phyloP scores from a whole-genome alignment of 768 basidiomycete genomes.

The Fibroporia radiculosa region DNA sequence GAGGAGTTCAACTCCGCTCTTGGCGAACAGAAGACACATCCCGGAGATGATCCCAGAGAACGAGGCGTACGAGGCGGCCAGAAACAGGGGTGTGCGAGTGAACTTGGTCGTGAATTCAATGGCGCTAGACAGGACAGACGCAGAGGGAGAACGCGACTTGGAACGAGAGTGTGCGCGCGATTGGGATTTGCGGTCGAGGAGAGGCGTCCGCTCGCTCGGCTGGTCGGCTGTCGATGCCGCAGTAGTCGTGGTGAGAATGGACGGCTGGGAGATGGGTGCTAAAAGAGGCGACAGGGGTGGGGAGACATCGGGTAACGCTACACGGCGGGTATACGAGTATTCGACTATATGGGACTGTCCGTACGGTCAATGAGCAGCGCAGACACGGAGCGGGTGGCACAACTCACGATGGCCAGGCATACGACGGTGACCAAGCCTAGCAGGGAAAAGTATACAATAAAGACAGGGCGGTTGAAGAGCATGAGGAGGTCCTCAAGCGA shows the following conservation, averaged over 20 bases:
- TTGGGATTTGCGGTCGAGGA: slow-evolving; percentile 36
- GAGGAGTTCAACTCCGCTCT: slow-evolving; percentile 86
- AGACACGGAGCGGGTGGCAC: too few relatives aligned
- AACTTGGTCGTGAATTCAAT: slow-evolving; percentile 17
- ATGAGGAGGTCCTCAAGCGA: slow-evolving; percentile 77
- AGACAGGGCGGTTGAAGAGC: slow-evolving; percentile 69
- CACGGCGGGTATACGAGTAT: slow-evolving; percentile 45
- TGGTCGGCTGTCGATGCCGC: slow-evolving; percentile 20
- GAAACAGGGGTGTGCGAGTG: slow-evolving; percentile 45
- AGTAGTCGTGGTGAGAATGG: slow-evolving; percentile 28
- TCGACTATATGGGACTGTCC: slow-evolving; percentile 67
- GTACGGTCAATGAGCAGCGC: neutral
- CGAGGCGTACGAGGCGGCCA: slow-evolving; percentile 83
- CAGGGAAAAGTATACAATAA: slow-evolving; percentile 75
- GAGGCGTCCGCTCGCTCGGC: slow-evolving; percentile 46
- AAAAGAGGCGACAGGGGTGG: slow-evolving; percentile 31
- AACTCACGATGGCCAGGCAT: slow-evolving; percentile 56
- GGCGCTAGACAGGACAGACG: slow-evolving; percentile 16
- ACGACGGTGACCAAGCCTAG: slow-evolving; percentile 52
- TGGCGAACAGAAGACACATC: slow-evolving; percentile 89
- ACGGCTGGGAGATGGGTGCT: slow-evolving; percentile 26
- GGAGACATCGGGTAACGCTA: slow-evolving; percentile 20
- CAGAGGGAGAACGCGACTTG: slow-evolving; percentile 16
- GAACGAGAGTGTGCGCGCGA: slow-evolving; percentile 20
- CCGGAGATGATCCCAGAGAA: slow-evolving; percentile 85